Evolutionary conservation across 1,284 basidiomycete genomes (phyloP), one percentile per base, ranked within the genome.

Genomic region (Dichomitus squalens): DNA sequence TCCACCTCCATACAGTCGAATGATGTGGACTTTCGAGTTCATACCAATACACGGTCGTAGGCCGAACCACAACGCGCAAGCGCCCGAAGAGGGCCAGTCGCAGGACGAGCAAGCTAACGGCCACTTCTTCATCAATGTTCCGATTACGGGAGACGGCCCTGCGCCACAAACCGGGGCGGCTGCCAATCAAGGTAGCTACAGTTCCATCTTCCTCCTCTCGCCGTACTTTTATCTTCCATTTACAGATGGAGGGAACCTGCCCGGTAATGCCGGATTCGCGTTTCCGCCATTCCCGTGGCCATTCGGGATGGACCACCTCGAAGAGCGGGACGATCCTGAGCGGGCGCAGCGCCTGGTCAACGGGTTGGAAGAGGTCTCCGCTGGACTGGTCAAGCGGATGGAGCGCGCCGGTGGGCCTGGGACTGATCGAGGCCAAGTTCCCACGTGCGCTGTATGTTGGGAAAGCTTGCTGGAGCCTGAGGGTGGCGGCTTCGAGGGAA

Each of bases 361-460:
- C 34, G 89, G 83, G 1, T 70, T 92, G 7, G 87, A 90, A 51
- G 79, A 77, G 36, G 87, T 92, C 7, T 82, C 86, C 0, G 67
- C 75, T 2, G 89, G 89, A 2, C 72, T 92, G 2, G 80, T 90
- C n/a, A 78, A 81, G 67, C 73, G 89, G 36, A 72, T 92, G 58
- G 83, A 88, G 65, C 77, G 81, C 47, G 80, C 87, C 0, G 82
- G 80, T 4, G 79, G 76, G 7, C 75, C 76, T 34, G 67, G 49
- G 25, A 65, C 53, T 8, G 72, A 68, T 2, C 75, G 67, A 12
- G 73, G 77, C 2, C 76, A 75, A 23, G 78, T 78, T 58, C 75
- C 78, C 31, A 80, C 80, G 6, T 92, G 89, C 66, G 87, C 89
- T 0, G 82, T 92, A 40, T 92, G 89, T 67, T 90, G 86, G 86